A percentile compares a stretch with the other conserved stretches of the same genome.
Evolutionary conservation across 148 eudicot genomes (phyloP).

Genomic region (Rheum nobile): DNA sequence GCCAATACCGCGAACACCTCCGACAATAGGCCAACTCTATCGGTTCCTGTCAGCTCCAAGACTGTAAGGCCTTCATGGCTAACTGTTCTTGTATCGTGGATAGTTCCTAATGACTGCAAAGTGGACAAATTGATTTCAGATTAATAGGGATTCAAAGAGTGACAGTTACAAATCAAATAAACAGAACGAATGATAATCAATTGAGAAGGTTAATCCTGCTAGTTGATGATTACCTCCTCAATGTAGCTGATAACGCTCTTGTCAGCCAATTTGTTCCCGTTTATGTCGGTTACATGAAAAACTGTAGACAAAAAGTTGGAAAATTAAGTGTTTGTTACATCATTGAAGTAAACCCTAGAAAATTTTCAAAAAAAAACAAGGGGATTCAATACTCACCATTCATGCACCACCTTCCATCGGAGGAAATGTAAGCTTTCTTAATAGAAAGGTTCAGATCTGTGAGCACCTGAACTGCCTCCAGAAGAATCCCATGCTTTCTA

Average conservation of each 20-base stretch:
- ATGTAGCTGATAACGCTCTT: conserved; percentile 68
- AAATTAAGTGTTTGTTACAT: background rate
- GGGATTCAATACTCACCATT: conserved; percentile 45
- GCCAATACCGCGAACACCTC: conserved; percentile 84
- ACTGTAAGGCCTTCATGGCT: conserved; percentile 58
- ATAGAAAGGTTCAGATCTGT: conserved; percentile 84
- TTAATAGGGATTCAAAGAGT: background rate
- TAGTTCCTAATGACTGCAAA: conserved; percentile 57
- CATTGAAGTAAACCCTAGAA: background rate
- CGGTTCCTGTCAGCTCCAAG: conserved; percentile 71
- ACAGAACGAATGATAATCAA: background rate
- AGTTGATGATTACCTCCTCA: conserved; percentile 48
- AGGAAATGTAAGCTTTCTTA: conserved; percentile 78
- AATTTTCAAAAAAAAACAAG: background rate
- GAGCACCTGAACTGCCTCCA: conserved; percentile 86
- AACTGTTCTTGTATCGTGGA: conserved; percentile 35
- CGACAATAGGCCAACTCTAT: conserved; percentile 67
- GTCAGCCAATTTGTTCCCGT: conserved; percentile 73
- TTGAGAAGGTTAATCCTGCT: background rate
- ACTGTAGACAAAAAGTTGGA: conserved; percentile 20
- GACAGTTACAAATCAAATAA: background rate
- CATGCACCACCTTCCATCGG: conserved; percentile 98
- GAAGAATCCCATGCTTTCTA: conserved; percentile 72
- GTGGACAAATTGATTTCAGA: background rate
- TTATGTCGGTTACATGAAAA: conserved; percentile 85